Conservation (phyloP, 192 early-diverging fungal species). For the Mortierella alpina region DNA sequence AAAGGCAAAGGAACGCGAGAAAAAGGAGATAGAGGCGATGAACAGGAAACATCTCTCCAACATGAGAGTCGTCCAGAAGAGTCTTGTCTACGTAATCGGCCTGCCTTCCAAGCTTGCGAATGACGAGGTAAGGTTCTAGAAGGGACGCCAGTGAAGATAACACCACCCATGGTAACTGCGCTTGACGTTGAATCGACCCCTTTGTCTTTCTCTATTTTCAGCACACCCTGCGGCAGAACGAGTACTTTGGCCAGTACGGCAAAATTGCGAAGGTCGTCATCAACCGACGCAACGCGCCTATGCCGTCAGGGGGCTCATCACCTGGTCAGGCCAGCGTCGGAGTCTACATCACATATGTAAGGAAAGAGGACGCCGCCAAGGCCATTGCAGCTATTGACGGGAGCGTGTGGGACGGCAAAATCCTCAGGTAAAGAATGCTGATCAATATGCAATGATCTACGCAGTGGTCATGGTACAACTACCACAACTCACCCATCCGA, state of each 20-base stretch:
- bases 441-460: neutral
- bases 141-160: neutral
- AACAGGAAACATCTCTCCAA: slow-evolving; percentile 86
- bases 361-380: slow-evolving; percentile 92
- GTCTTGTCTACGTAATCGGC: slow-evolving; percentile 97
- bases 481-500: slow-evolving; percentile 76
- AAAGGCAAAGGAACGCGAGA: slow-evolving; percentile 88
- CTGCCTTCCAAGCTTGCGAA: slow-evolving; percentile 85
- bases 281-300: slow-evolving; percentile 77
- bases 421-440: slow-evolving; percentile 72
- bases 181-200: neutral
- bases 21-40: slow-evolving; percentile 87
- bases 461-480: slow-evolving; percentile 72
- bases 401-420: slow-evolving; percentile 85
- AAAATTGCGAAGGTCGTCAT: slow-evolving; percentile 94
- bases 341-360: slow-evolving; percentile 92
- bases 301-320: slow-evolving; percentile 26
- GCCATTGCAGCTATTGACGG: slow-evolving; percentile 97
- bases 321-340: slow-evolving; percentile 72
- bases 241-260: slow-evolving; percentile 99
- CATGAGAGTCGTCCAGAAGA: slow-evolving; percentile 96
- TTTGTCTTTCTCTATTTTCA: neutral
- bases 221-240: slow-evolving; percentile 80
- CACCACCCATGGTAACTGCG: neutral
- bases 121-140: slow-evolving; percentile 77